phyloP scores from a whole-genome alignment of 2,329 filamentous ascomycete genomes.

The Phyllosticta paracitricarpa region DNA sequence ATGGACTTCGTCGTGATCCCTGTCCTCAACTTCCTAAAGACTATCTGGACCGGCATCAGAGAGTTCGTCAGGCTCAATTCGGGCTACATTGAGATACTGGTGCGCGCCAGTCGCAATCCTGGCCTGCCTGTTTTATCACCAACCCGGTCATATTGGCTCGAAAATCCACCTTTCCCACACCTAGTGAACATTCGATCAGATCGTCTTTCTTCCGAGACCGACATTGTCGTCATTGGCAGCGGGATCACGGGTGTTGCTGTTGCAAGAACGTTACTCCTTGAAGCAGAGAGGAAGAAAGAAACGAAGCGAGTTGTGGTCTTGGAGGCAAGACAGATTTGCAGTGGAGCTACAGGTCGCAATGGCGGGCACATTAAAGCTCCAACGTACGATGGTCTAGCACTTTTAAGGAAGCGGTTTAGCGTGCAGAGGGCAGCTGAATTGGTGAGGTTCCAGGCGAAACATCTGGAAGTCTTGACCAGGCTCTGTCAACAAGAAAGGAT shows the following conservation, averaged over 20 bases:
- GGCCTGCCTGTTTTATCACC: slow-evolving; percentile 20
- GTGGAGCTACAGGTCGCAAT: slow-evolving; percentile 46
- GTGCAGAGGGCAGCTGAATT: slow-evolving; percentile 20
- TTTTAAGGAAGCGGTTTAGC: slow-evolving; percentile 14
- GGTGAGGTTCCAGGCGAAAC: slow-evolving; percentile 10
- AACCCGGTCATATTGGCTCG: slow-evolving; percentile 28
- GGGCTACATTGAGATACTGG: not conserved
- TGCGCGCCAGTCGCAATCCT: not conserved
- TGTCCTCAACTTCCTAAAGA: not conserved
- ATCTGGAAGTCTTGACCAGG: not conserved
- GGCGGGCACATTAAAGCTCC: slow-evolving; percentile 41
- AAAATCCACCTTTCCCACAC: slow-evolving; percentile 15
- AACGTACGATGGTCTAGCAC: slow-evolving; percentile 22
- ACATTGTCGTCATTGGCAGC: slow-evolving; percentile 50
- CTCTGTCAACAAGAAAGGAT: not conserved
- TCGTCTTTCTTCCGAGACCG: slow-evolving; percentile 17
- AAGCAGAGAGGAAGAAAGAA: not conserved
- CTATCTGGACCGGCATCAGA: not conserved
- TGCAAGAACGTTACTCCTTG: slow-evolving; percentile 47
- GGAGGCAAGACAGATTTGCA: slow-evolving; percentile 42
- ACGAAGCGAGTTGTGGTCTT: slow-evolving; percentile 17
- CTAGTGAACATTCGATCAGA: not conserved
- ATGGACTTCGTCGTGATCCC: not conserved
- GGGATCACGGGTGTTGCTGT: slow-evolving; percentile 58
- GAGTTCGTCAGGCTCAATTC: not conserved